Conservation (phyloP, 1,284 basidiomycete species). For the Cutaneotrichosporon sp. region DNA sequence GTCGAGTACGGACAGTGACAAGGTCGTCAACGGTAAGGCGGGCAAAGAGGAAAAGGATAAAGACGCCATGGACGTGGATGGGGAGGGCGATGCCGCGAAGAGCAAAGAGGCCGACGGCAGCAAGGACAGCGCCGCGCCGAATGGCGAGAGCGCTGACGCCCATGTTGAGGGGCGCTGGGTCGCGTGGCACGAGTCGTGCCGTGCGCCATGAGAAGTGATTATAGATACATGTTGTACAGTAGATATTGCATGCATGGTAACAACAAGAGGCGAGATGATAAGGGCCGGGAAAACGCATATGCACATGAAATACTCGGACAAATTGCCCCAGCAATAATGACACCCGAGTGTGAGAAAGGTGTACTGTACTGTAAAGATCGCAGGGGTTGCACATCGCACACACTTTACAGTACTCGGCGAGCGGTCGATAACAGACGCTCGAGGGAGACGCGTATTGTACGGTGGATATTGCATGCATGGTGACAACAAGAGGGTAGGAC, state of each 20-base stretch:
- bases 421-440: no score
- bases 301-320: no score
- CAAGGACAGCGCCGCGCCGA: slow-evolving; percentile 2
- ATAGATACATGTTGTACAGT: neutral
- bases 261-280: neutral
- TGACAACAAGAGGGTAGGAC: neutral
- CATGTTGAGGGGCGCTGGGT: slow-evolving; percentile 14
- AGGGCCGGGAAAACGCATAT: no score
- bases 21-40: neutral
- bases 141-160: slow-evolving; percentile 35
- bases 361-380: no score
- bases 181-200: slow-evolving; percentile 11
- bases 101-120: neutral
- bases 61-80: neutral
- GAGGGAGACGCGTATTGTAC: neutral
- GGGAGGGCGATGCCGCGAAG: no score
- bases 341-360: no score
- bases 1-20: neutral
- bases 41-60: neutral
- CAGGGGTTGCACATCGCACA: no score
- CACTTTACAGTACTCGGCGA: no score
- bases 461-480: neutral
- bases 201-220: neutral
- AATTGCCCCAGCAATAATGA: no score
- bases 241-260: neutral